These are phyloP conservation scores for Oryza longistaminata DNA, from an alignment of 176 grass and related monocot genomes.

Conservation along the genomic window DNA sequence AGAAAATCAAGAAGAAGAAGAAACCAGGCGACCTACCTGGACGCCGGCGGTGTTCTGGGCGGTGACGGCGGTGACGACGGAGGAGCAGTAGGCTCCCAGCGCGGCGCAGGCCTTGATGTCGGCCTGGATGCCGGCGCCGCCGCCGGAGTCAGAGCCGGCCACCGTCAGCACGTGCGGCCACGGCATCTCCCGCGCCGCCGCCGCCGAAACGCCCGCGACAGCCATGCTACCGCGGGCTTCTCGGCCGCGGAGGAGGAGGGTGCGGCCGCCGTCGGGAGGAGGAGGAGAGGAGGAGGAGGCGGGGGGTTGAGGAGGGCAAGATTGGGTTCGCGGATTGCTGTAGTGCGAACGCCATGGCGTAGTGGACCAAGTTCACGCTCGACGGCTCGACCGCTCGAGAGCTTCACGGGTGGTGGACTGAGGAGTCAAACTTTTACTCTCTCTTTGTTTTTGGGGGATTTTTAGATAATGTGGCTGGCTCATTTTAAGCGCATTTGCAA, in stretches of 20 bases:
- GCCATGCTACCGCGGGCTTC: too few relatives aligned
- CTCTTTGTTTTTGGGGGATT: too few relatives aligned
- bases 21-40: constrained; percentile 47
- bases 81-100: constrained; percentile 84
- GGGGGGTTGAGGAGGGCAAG: neutral
- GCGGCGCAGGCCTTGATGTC: constrained; percentile 92
- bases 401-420: too few relatives aligned
- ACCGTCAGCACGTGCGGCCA: constrained; percentile 86
- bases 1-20: neutral
- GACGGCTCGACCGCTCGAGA: too few relatives aligned
- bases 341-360: constrained; percentile 14
- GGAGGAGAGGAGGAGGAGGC: neutral
- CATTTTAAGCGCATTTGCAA: too few relatives aligned
- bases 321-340: neutral
- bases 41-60: constrained; percentile 94
- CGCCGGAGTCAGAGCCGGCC: constrained; percentile 87
- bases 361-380: neutral
- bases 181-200: constrained; percentile 19
- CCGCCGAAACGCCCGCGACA: too few relatives aligned
- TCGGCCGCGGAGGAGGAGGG: neutral
- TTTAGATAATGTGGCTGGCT: too few relatives aligned
- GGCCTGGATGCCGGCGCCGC: constrained; percentile 80
- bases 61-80: constrained; percentile 86
- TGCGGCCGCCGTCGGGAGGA: neutral
- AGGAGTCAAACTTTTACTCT: too few relatives aligned